Evolutionary conservation across 805 yeast species (phyloP).

Genomic region (Monosporozyma servazzii): DNA sequence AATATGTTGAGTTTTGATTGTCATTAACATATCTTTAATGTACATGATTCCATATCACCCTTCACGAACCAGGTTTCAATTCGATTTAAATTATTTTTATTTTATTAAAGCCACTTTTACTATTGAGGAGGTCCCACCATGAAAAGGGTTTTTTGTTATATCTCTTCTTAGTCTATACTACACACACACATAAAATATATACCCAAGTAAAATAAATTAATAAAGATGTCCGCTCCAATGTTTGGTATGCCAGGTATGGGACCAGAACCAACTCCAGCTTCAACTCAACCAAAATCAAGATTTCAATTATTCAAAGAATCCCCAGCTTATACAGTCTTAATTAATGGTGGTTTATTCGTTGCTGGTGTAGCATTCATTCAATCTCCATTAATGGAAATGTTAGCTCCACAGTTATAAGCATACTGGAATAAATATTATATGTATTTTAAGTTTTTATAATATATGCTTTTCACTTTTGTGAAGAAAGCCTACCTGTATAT

Average conservation of each 20-base stretch:
- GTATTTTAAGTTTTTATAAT: neutral
- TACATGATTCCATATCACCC: neutral
- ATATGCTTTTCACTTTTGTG: too few species aligned
- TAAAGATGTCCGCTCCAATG: slow-evolving; percentile 14
- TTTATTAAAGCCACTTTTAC: neutral
- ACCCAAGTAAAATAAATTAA: neutral
- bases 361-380: slow-evolving; percentile 71
- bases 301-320: slow-evolving; percentile 48
- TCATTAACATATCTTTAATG: neutral
- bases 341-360: slow-evolving; percentile 56
- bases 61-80: neutral
- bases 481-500: slow-evolving; percentile 4
- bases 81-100: neutral
- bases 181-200: neutral
- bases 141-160: neutral
- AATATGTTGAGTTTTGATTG: neutral
- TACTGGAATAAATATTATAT: neutral
- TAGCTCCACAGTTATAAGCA: slow-evolving; percentile 56
- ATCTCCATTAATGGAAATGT: slow-evolving; percentile 71
- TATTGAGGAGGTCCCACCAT: neutral
- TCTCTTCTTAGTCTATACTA: neutral
- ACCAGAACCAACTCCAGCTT: slow-evolving; percentile 17
- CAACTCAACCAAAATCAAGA: slow-evolving; percentile 24
- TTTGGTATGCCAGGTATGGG: slow-evolving; percentile 25
- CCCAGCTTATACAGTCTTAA: slow-evolving; percentile 56